Conservation (phyloP, 306 rosid species). For the Quercus cerris region DNA sequence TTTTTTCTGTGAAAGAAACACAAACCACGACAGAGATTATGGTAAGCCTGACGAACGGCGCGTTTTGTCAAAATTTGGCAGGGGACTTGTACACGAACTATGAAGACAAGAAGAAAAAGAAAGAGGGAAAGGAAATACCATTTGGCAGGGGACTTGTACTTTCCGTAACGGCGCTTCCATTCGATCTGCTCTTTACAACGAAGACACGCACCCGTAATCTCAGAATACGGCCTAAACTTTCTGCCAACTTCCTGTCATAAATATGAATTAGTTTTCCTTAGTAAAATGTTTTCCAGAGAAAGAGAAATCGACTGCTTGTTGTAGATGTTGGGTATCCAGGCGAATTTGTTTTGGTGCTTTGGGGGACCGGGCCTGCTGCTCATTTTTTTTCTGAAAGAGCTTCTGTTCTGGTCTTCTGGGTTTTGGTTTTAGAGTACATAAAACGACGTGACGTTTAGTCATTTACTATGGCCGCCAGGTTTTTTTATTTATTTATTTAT, state of each 20-base stretch:
- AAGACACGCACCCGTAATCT: conserved; percentile 63
- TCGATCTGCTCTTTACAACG: conserved; percentile 31
- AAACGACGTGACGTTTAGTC: too few relatives aligned
- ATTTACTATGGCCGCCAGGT: too few relatives aligned
- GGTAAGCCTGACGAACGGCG: too few relatives aligned
- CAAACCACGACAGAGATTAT: too few relatives aligned
- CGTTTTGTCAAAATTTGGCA: too few relatives aligned
- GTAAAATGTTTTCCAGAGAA: not conserved
- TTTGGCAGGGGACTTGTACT: conserved; percentile 83
- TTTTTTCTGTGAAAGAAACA: too few relatives aligned
- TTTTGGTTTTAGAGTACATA: too few relatives aligned
- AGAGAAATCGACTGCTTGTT: not conserved
- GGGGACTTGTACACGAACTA: too few relatives aligned
- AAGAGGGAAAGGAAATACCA: conserved; percentile 32
- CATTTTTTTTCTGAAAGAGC: not conserved
- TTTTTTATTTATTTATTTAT: too few relatives aligned
- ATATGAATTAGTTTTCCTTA: not conserved
- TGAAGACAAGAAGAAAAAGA: not conserved
- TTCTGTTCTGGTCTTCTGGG: not conserved
- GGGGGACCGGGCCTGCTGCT: not conserved
- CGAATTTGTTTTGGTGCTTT: not conserved
- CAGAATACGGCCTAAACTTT: not conserved
- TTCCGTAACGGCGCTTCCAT: conserved; percentile 86
- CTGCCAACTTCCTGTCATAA: not conserved
- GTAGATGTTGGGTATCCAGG: not conserved